Conservation (phyloP, 2,329 filamentous ascomycete species). For the Diaporthe sp. region DNA sequence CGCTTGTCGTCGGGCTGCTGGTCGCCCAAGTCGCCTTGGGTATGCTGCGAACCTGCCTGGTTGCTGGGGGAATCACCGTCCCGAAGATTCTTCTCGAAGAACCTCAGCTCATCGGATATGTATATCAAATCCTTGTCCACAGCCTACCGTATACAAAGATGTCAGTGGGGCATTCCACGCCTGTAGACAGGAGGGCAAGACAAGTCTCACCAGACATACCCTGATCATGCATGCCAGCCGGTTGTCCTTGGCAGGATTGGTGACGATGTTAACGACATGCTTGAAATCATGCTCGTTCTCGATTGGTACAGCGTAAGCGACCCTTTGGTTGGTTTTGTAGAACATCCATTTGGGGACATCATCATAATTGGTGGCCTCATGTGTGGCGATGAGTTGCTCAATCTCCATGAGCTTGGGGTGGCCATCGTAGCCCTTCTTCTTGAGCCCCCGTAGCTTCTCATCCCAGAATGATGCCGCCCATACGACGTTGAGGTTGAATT, state of each 20-base stretch:
- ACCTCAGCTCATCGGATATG: constrained; percentile 6
- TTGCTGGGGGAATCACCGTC: not conserved
- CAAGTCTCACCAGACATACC: constrained; percentile 13
- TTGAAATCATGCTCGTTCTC: not conserved
- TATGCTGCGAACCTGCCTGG: no score
- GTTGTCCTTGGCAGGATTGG: not conserved
- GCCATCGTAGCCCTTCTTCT: not conserved
- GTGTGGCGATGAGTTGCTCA: not conserved
- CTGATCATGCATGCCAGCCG: not conserved
- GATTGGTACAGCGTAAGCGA: not conserved
- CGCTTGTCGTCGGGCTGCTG: not conserved
- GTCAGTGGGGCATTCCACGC: not conserved
- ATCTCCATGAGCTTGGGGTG: not conserved
- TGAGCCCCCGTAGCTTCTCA: not conserved
- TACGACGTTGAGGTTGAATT: not conserved
- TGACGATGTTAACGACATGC: not conserved
- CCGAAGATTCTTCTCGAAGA: not conserved
- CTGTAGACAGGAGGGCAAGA: not conserved
- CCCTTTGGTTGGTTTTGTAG: not conserved
- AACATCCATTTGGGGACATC: constrained; percentile 21
- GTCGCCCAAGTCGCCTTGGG: not conserved
- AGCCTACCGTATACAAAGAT: not conserved
- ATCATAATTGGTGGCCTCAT: constrained; percentile 1
- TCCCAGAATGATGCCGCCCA: not conserved
- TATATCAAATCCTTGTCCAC: not conserved